Percentiles rank a stretch among this genome's conserved stretches.
These are phyloP conservation scores for Leishmania braziliensis DNA, from an alignment of 208 protist species.

Conservation along the genomic window DNA sequence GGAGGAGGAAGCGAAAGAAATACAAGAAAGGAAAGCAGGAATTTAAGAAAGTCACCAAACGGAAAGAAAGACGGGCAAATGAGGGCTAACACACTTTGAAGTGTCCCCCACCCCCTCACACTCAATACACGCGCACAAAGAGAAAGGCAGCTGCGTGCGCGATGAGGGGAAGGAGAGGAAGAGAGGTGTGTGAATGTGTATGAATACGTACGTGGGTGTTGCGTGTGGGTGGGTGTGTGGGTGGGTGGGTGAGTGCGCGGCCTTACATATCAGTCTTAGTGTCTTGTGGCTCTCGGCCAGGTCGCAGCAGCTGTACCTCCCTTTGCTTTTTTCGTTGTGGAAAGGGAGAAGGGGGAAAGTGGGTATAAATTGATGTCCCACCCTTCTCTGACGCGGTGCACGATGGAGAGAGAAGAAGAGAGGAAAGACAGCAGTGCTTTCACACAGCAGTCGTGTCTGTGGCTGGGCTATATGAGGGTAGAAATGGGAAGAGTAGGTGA, in stretches of 20 bases:
- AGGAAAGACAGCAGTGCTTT: conserved; percentile 10
- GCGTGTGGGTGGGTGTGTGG: background rate
- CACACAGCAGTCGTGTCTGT: background rate
- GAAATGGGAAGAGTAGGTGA: background rate
- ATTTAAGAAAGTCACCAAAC: background rate
- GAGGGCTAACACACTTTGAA: background rate
- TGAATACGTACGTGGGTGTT: background rate
- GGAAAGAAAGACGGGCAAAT: background rate
- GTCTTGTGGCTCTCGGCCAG: background rate
- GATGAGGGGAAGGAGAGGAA: background rate
- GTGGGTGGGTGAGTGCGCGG: background rate
- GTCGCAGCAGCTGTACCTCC: background rate
- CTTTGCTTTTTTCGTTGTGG: background rate
- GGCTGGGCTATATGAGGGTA: conserved; percentile 4
- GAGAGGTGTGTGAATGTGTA: background rate
- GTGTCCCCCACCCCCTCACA: background rate
- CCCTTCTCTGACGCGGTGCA: background rate
- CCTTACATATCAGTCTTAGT: background rate
- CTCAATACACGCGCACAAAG: background rate
- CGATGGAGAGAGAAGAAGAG: conserved; percentile 14
- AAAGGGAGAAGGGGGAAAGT: background rate
- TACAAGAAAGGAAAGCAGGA: background rate
- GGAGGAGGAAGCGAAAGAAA: background rate
- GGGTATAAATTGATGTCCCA: background rate
- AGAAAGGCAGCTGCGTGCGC: background rate